These are phyloP conservation scores for Hypoxylon rubiginosum DNA, from an alignment of 2,329 filamentous ascomycete genomes.

Conservation along the genomic window DNA sequence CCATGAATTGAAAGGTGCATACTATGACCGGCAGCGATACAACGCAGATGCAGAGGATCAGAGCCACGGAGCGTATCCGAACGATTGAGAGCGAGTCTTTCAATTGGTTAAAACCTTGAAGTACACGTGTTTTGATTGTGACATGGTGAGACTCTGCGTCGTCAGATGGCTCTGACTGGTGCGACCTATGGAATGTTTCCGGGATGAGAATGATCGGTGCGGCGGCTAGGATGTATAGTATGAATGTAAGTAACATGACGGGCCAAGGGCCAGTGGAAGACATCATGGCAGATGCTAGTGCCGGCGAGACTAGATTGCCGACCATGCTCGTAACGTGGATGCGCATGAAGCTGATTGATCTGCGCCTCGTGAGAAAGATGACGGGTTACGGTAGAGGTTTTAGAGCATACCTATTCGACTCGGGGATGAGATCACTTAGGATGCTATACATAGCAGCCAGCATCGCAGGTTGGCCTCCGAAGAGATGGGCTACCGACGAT, in stretches of 20 bases:
- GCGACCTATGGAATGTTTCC: slow-evolving; percentile 44
- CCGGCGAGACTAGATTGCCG: slow-evolving; percentile 55
- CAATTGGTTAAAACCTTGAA: slow-evolving; percentile 36
- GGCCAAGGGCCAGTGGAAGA: slow-evolving; percentile 50
- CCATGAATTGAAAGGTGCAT: slow-evolving; percentile 48
- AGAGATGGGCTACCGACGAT: slow-evolving; percentile 49
- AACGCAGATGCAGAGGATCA: slow-evolving; percentile 43
- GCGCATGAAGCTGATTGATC: slow-evolving; percentile 55
- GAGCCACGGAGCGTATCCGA: slow-evolving; percentile 39
- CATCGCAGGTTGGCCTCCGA: slow-evolving; percentile 54
- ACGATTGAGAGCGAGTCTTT: slow-evolving; percentile 43
- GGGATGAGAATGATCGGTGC: slow-evolving; percentile 46
- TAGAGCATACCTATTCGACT: slow-evolving; percentile 52
- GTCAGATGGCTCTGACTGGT: not conserved
- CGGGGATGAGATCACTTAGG: slow-evolving; percentile 54
- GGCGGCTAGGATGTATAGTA: slow-evolving; percentile 35
- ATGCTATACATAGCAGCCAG: slow-evolving; percentile 53
- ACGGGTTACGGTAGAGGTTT: not conserved
- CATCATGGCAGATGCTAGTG: slow-evolving; percentile 56
- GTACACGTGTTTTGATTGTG: slow-evolving; percentile 23
- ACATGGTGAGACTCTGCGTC: not conserved
- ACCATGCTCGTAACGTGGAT: slow-evolving; percentile 50
- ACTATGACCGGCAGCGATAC: slow-evolving; percentile 39
- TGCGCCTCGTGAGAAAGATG: slow-evolving; percentile 35
- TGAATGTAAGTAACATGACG: slow-evolving; percentile 48